Evolutionary conservation across 495 filamentous ascomycete genomes (phyloP), one percentile per base, ranked within the genome.

Genomic region (Tuber calosporum): DNA sequence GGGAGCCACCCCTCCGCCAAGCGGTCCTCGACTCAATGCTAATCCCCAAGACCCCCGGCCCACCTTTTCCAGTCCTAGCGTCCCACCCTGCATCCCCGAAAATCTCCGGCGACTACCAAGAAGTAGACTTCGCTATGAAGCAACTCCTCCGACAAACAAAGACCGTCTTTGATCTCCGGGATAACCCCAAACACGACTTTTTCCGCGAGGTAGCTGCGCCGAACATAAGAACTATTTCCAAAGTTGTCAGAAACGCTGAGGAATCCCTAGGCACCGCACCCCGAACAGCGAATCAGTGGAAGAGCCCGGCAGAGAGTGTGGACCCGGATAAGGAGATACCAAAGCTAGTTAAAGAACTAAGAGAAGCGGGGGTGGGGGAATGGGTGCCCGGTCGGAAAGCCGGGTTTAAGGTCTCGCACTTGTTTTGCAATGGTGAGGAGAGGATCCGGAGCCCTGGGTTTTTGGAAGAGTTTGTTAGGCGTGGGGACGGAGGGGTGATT

Each of bases 241-340:
- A 78, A 13, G 77, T 79, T 22, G 77, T 79, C 11, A 72, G 77
- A 9, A 79, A 79, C 66, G 77, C 77, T 8, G 77, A 79, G 30
- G 77, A 79, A 53, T 76, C 76, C 0, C 45, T 79, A 7, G 77
- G 77, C 17, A 79, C 77, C 0, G 77, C 77, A 2, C 75, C 76
- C 36, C 53, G 77, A n/a, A 79, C 77, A 13, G 76, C 77, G 15
- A 79, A 79, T 66, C 77, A 79, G 39, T 79, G 77, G 77, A 78
- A 79, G 75, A 79, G 75, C 1, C 77, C 77, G 4, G 77, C 77
- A 3, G 77, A 79, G 66, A 79, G 72, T 34, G 77, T 79, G 15
- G 77, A 79, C 37, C 77, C 77, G 8, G 77, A 79, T 34, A 78
- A 75, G n/a, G 77, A 79, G 66, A 79, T 79, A 15, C 77, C 77